Evolutionary conservation across 306 rosid species (phyloP).

Genomic region (Geum urbanum): DNA sequence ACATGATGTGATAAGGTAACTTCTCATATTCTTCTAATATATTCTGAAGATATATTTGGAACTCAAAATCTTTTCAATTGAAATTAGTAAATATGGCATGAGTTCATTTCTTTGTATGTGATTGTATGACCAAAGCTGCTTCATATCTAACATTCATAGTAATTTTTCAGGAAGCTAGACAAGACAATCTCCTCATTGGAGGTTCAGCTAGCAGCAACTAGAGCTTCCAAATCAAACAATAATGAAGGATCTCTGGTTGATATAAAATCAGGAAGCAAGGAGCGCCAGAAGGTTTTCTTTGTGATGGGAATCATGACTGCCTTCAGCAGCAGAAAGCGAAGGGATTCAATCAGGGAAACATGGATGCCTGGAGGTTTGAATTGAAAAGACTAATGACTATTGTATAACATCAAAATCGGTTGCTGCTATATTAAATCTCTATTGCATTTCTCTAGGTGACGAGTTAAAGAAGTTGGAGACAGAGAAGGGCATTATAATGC

Average conservation of each 20-base stretch:
- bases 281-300: constrained; percentile 52
- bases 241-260: constrained; percentile 39
- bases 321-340: constrained; percentile 57
- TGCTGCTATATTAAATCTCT: constrained; percentile 12
- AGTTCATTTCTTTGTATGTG: not conserved
- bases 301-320: constrained; percentile 64
- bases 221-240: constrained; percentile 38
- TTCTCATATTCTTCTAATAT: constrained; percentile 9
- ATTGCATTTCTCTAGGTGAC: constrained; percentile 30
- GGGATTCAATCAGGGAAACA: constrained; percentile 59
- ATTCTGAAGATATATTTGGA: not conserved
- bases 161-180: constrained; percentile 42
- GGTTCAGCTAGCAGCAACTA: constrained; percentile 57
- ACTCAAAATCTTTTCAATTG: not conserved
- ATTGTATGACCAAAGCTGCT: constrained; percentile 8
- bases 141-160: not conserved
- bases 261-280: constrained; percentile 28
- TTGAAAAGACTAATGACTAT: not conserved
- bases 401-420: not conserved
- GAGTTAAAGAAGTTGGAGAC: constrained; percentile 40
- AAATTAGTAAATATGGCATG: not conserved
- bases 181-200: constrained; percentile 55
- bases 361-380: constrained; percentile 56
- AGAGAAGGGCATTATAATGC: constrained; percentile 56
- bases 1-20: constrained; percentile 50